Evolutionary conservation across 805 yeast species (phyloP).

Genomic region (Brettanomyces naardenensis): DNA sequence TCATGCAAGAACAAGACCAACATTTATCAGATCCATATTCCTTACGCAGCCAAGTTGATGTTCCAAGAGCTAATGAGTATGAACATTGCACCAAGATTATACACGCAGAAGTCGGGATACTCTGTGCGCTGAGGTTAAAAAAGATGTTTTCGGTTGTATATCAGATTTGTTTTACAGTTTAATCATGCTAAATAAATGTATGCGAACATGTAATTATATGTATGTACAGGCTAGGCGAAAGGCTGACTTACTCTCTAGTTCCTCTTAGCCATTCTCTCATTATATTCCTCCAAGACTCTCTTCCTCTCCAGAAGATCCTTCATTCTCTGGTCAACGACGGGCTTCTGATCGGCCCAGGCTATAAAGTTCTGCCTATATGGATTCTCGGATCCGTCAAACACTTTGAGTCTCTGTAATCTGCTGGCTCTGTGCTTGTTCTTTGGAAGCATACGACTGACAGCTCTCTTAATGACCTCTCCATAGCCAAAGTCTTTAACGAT

Average conservation of each 20-base stretch:
- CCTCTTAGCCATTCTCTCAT: slow-evolving; percentile 20
- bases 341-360: slow-evolving; percentile 78
- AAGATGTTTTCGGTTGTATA: too few relatives aligned
- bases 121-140: slow-evolving; percentile 19
- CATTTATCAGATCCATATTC: slow-evolving; percentile 94
- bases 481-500: slow-evolving; percentile 74
- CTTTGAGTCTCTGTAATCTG: slow-evolving; percentile 77
- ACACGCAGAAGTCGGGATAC: slow-evolving; percentile 57
- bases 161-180: background rate
- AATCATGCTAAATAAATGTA: background rate
- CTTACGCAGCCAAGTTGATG: slow-evolving; percentile 95
- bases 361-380: slow-evolving; percentile 79
- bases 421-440: slow-evolving; percentile 74
- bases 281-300: slow-evolving; percentile 17
- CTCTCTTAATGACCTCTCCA: slow-evolving; percentile 76
- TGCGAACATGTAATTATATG: background rate
- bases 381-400: slow-evolving; percentile 80
- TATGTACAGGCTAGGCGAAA: slow-evolving; percentile 1
- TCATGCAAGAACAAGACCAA: slow-evolving; percentile 98
- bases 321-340: slow-evolving; percentile 37
- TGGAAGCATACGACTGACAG: slow-evolving; percentile 96
- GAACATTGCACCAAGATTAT: slow-evolving; percentile 96
- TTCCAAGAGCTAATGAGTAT: slow-evolving; percentile 99
- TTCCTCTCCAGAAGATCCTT: slow-evolving; percentile 28
- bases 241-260: slow-evolving; percentile 3